Base-by-base conservation (phyloP, 495 filamentous ascomycete genomes). In the Penicillium crystallinum region DNA sequence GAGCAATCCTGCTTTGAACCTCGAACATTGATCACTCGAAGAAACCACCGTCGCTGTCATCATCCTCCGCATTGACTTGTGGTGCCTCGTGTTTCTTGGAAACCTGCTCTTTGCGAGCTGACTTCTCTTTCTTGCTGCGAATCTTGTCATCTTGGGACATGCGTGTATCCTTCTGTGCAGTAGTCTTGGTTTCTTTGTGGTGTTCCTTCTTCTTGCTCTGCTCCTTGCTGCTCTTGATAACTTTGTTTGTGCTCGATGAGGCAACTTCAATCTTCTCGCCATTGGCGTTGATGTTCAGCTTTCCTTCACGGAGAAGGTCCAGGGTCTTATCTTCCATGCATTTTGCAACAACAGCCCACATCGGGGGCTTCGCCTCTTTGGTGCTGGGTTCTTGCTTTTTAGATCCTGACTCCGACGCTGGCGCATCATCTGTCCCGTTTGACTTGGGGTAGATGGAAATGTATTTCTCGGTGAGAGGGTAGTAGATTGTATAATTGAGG, bases 401-500 rank as follows among this genome's bases (percentile, higher is more conserved):
- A 8, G 56, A 47, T 43, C 58, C 51, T 3, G 62, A 52, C 3
- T 46, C 59, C 3, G 62, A 54, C 2, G 57, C 61, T n/a, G 53
- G 21, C n/a, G 62, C 51, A 14, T 64, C 50, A 4, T 46, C 39
- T 21, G 59, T 59, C 34, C 57, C 64, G 45, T 68, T 66, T 31
- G 68, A 66, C 35, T 71, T 76, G 8, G 80, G 77, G 60, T 88
- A 97, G 5, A 97, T 71, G 17, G 88, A 83, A 49, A 87, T 72
- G 70, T 98, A 98, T 55, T 83, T 81, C 61, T 89, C 83, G 52
- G 80, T 76, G 35, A 90, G 81, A 5, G 93, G 93, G 61, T 82
- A 90, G 70, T 88, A 91, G 38, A 86, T 79, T 1, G 89, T 83
- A 61, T 98, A 98, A 62, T 91, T 89, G 49, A 92, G 68, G 61